Base-by-base conservation (phyloP, 768 basidiomycete genomes). In the Sarcodon sp. region DNA sequence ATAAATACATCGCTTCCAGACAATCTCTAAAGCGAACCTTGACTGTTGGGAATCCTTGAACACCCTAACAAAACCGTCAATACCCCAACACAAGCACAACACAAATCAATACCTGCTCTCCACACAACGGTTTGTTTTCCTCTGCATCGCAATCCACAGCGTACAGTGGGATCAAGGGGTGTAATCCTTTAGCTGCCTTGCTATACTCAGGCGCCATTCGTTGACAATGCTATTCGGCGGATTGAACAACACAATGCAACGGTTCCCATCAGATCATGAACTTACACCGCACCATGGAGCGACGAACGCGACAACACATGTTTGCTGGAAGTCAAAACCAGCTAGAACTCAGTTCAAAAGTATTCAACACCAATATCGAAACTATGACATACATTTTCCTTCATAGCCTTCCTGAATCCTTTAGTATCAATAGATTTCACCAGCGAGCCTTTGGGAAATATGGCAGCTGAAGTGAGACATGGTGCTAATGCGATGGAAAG, bases 201-300 rank as follows among this genome's bases (percentile, higher is more conserved):
- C 76, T 80, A 57, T 80, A 88, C 60, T 94, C 87, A 0, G 93
- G 92, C 6, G 71, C 87, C 71, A 94, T 76, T 34, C 68, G 68
- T 67, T 92, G 79, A 60, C 92, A 96, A 58, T 96, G 87, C 81
- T 88, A 59, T 37, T 16, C 9, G 16, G 4, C 34, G 21, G 21
- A 16, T 46, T 31, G 31, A 34, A 18, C 16, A n/a, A 44, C 41
- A 12, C 36, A 46, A n/a, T 18, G 15, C 13, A 16, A 21, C 39
- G 50, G 46, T 27, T 50, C n/a, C 7, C 15, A 6, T 5, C 37
- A 38, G 37, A 38, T 18, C 37, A 38, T 12, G 13, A 46, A 67
- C 83, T 60, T 62, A 87, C 85, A 54, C 85, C 87, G 58, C 87
- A 91, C 92, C 91, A 94, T 3, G 90, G 87, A n/a, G 92, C 92